These are phyloP conservation scores for Globisporangium emineosum DNA, from an alignment of 352 stramenopile genomes.

Conservation along the genomic window DNA sequence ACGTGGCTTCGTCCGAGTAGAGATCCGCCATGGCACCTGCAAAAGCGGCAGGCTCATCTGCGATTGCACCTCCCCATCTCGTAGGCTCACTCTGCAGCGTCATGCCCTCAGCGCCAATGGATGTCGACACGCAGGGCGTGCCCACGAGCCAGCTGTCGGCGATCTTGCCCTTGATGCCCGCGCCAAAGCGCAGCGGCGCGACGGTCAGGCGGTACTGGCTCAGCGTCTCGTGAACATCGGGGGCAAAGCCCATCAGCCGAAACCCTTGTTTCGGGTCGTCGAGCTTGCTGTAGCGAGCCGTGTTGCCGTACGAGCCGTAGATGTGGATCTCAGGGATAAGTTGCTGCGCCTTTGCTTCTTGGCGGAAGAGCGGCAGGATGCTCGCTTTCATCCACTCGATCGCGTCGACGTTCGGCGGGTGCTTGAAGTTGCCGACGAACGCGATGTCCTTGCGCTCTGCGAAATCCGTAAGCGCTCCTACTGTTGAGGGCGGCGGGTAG, in stretches of 20 bases:
- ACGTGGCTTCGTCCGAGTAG: constrained; percentile 41
- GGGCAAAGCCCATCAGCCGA: constrained; percentile 78
- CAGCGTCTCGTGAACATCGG: constrained; percentile 69
- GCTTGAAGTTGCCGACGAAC: constrained; percentile 92
- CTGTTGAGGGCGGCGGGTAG: constrained; percentile 32
- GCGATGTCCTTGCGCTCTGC: constrained; percentile 57
- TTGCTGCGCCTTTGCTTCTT: constrained; percentile 11
- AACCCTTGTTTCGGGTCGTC: constrained; percentile 48
- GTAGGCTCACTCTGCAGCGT: background rate
- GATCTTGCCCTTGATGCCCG: constrained; percentile 95
- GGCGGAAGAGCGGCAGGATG: constrained; percentile 77
- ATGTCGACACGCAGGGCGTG: constrained; percentile 88
- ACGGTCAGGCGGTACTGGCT: constrained; percentile 73
- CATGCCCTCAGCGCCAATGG: constrained; percentile 89
- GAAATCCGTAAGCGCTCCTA: constrained; percentile 23
- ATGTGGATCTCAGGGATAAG: constrained; percentile 69
- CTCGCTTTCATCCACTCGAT: constrained; percentile 66
- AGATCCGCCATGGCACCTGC: constrained; percentile 37
- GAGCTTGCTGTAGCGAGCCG: constrained; percentile 47
- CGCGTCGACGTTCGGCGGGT: constrained; percentile 90
- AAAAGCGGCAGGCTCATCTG: constrained; percentile 40
- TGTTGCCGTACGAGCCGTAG: constrained; percentile 78
- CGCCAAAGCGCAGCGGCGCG: constrained; percentile 90
- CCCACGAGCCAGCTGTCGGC: constrained; percentile 90
- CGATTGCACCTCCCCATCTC: constrained; percentile 57